phyloP scores from a whole-genome alignment of 768 basidiomycete genomes.

The Pilatotrama ljubarskyi region DNA sequence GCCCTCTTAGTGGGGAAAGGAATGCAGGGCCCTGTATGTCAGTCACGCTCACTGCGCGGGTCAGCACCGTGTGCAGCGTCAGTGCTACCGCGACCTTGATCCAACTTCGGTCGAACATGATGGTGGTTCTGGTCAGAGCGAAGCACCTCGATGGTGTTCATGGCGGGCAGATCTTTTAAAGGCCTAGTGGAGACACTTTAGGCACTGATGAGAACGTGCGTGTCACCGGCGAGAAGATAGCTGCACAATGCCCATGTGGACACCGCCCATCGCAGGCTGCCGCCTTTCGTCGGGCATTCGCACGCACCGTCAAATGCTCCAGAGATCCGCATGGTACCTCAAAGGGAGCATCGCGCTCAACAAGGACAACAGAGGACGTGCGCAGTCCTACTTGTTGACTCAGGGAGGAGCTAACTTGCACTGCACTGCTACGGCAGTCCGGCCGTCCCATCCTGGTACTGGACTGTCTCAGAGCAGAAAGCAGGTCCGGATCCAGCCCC shows the following conservation, averaged over 20 bases:
- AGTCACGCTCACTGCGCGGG: conserved; percentile 22
- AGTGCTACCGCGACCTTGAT: background rate
- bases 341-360: too few relatives aligned
- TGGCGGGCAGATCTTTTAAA: background rate
- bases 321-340: background rate
- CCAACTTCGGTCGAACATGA: background rate
- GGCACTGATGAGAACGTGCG: conserved; percentile 12
- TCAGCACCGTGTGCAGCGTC: background rate
- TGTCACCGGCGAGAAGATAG: conserved; percentile 11
- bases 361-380: too few relatives aligned
- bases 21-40: conserved; percentile 34
- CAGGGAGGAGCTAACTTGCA: too few relatives aligned
- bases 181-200: background rate
- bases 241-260: conserved; percentile 2
- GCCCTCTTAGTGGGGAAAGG: conserved; percentile 29
- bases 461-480: too few relatives aligned
- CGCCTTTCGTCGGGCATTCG: background rate
- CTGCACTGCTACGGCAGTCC: too few relatives aligned
- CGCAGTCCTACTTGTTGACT: too few relatives aligned
- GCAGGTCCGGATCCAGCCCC: too few relatives aligned
- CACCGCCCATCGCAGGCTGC: background rate
- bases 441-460: too few relatives aligned
- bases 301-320: conserved; percentile 6
- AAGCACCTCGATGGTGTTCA: background rate
- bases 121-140: background rate